Percentiles rank a stretch among this genome's conserved stretches.
Evolutionary conservation across 768 basidiomycete species (phyloP).

Genomic region (Collybiopsis confluens): DNA sequence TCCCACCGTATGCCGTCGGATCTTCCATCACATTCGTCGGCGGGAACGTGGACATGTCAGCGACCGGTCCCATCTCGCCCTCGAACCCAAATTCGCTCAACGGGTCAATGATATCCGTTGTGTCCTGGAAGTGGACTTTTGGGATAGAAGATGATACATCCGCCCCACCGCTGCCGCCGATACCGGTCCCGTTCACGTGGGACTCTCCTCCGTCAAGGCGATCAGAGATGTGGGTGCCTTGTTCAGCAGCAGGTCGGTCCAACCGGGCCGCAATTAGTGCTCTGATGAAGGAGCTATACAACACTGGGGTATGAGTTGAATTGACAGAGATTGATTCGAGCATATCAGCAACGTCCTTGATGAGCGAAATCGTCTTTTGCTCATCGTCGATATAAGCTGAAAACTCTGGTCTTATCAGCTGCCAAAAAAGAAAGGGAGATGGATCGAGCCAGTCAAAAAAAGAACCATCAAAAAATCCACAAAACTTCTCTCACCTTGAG

Average conservation of each 20-base stretch:
- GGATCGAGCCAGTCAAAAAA: neutral
- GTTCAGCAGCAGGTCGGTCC: slow-evolving; percentile 14
- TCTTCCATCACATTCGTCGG: slow-evolving; percentile 78
- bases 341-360: slow-evolving; percentile 76
- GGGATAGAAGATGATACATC: no score
- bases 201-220: neutral
- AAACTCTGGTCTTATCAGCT: slow-evolving; percentile 86
- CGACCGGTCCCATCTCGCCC: slow-evolving; percentile 81
- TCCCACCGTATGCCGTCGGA: slow-evolving; percentile 34
- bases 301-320: slow-evolving; percentile 80
- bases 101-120: slow-evolving; percentile 22
- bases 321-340: slow-evolving; percentile 78
- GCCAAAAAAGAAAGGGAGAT: no score
- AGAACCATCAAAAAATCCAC: slow-evolving; percentile 6
- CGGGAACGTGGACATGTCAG: slow-evolving; percentile 80
- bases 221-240: neutral
- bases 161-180: no score
- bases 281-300: slow-evolving; percentile 82
- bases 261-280: slow-evolving; percentile 63
- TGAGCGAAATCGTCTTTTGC: slow-evolving; percentile 61
- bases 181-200: no score
- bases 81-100: slow-evolving; percentile 66
- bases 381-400: slow-evolving; percentile 72
- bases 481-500: slow-evolving; percentile 61
- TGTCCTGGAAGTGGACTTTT: neutral